phyloP scores from a whole-genome alignment of 257 asterid genomes.

The Avicennia marina region DNA sequence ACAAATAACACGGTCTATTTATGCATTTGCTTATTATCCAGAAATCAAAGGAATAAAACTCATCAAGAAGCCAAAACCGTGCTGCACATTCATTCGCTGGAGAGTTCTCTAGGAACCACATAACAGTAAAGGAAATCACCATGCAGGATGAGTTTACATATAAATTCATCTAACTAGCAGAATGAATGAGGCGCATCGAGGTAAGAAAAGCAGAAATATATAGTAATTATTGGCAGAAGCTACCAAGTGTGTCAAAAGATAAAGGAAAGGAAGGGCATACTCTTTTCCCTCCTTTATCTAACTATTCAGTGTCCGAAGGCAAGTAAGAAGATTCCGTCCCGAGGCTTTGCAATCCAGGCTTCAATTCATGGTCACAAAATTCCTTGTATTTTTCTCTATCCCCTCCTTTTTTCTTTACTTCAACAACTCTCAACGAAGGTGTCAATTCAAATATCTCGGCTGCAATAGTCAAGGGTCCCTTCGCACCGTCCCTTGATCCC shows the following conservation, averaged over 20 bases:
- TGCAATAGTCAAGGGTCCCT: slow-evolving; percentile 87
- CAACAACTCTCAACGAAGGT: slow-evolving; percentile 79
- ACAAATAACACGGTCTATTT: slow-evolving; percentile 1
- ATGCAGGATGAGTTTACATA: slow-evolving; percentile 15
- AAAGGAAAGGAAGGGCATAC: slow-evolving; percentile 23
- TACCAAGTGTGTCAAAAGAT: slow-evolving; percentile 12
- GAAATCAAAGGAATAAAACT: not conserved
- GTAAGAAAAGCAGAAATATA: slow-evolving; percentile 7
- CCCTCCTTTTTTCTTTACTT: slow-evolving; percentile 87
- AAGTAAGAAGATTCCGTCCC: slow-evolving; percentile 30
- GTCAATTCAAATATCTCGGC: slow-evolving; percentile 93
- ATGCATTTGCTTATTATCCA: slow-evolving; percentile 1
- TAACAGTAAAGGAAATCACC: slow-evolving; percentile 16
- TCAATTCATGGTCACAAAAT: slow-evolving; percentile 63
- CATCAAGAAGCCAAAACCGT: slow-evolving; percentile 3
- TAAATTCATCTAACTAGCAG: slow-evolving; percentile 25
- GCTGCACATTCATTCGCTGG: slow-evolving; percentile 20
- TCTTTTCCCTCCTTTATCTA: slow-evolving; percentile 24
- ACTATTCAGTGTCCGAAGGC: slow-evolving; percentile 59
- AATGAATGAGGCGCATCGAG: not conserved
- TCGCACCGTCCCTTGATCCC: slow-evolving; percentile 78
- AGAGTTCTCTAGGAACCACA: slow-evolving; percentile 22
- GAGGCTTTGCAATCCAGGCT: slow-evolving; percentile 68
- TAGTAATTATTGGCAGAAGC: slow-evolving; percentile 15
- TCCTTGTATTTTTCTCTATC: slow-evolving; percentile 69